These are phyloP conservation scores for Tubosaeta sp. DNA, from an alignment of 768 basidiomycete species.

Conservation along the genomic window DNA sequence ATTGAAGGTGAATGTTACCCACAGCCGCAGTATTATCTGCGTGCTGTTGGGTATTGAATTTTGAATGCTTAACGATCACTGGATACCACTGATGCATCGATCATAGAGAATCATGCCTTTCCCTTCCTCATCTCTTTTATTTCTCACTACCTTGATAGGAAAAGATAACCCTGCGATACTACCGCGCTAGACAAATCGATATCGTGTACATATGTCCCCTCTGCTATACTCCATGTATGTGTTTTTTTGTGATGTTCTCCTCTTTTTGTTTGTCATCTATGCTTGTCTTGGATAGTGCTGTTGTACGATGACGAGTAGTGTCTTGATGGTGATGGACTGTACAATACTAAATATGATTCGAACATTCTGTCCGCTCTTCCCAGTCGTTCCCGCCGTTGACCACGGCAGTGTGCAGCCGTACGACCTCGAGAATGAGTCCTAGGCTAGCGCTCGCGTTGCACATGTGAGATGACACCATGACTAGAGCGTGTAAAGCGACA, in stretches of 20 bases:
- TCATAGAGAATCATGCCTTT: not conserved
- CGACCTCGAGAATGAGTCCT: too few relatives aligned
- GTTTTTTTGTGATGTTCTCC: not conserved
- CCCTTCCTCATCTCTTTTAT: not conserved
- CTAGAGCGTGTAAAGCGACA: too few relatives aligned
- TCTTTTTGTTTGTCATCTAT: not conserved
- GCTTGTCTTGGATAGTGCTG: not conserved
- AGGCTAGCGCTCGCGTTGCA: too few relatives aligned
- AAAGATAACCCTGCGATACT: not conserved
- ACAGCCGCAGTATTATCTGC: constrained; percentile 10
- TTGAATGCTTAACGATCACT: not conserved
- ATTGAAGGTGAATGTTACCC: not conserved
- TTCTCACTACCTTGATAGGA: not conserved
- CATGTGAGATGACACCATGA: too few relatives aligned
- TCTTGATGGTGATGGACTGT: not conserved
- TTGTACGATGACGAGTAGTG: not conserved
- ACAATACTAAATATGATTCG: not conserved
- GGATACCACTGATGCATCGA: not conserved
- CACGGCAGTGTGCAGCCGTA: too few relatives aligned
- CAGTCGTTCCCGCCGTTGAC: too few relatives aligned
- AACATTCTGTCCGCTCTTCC: too few relatives aligned
- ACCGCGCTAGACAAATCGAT: not conserved
- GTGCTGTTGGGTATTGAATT: constrained; percentile 19
- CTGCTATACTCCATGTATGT: not conserved
- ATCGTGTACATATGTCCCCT: not conserved